phyloP scores from a whole-genome alignment of 305 asterid species.

The Solanum hybrid region DNA sequence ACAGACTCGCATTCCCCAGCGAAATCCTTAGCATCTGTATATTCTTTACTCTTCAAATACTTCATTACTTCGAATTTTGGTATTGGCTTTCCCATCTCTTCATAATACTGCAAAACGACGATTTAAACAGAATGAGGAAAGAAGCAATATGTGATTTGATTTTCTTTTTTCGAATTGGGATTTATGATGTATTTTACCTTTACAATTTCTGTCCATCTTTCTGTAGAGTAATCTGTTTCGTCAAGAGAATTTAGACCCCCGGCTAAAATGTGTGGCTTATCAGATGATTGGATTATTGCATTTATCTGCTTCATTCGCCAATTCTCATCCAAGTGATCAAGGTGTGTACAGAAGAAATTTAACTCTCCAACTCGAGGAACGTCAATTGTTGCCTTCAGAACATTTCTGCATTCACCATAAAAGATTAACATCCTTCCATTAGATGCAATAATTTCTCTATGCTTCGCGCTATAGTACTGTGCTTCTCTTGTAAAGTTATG shows the following conservation, averaged over 20 bases:
- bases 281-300: slow-evolving; percentile 62
- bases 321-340: slow-evolving; percentile 79
- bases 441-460: neutral
- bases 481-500: neutral
- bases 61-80: slow-evolving; percentile 84
- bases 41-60: slow-evolving; percentile 53
- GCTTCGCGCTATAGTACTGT: neutral
- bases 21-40: slow-evolving; percentile 75
- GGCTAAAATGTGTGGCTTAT: slow-evolving; percentile 70
- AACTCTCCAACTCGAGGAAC: slow-evolving; percentile 76
- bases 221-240: slow-evolving; percentile 75
- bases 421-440: neutral
- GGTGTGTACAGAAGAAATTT: slow-evolving; percentile 68
- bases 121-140: neutral
- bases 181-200: slow-evolving; percentile 36
- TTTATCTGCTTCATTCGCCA: slow-evolving; percentile 94
- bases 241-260: slow-evolving; percentile 88
- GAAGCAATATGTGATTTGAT: neutral
- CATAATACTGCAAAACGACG: slow-evolving; percentile 47
- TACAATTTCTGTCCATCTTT: slow-evolving; percentile 86
- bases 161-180: neutral
- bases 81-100: slow-evolving; percentile 85
- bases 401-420: slow-evolving; percentile 52
- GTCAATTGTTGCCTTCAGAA: slow-evolving; percentile 83
- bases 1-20: slow-evolving; percentile 96